Base-by-base conservation (phyloP, 2,329 filamentous ascomycete species). In the Penicillium sp. region DNA sequence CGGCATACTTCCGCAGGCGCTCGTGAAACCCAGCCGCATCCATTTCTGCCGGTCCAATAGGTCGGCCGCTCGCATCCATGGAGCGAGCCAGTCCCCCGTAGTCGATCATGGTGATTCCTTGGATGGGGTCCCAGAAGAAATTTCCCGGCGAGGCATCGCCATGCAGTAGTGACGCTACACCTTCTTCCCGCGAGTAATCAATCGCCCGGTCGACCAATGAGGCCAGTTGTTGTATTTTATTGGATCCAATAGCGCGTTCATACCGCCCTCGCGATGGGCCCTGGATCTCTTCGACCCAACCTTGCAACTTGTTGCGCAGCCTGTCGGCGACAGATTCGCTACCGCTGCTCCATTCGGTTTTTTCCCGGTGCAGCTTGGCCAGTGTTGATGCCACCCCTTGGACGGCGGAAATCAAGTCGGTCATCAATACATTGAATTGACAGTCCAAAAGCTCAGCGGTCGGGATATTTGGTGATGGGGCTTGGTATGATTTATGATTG, bases 71-170 rank as follows among this genome's bases (percentile, higher is more conserved):
- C 8, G 36, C 13, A 43, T 51, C 49, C 27, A 51, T 51, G 4
- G 49, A 51, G n/a, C 38, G 49, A 23, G 36, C 8, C 36, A 51
- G 36, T 33, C 49, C 49, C 0, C 49, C 36, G 10, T 51, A 51
- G 36, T 51, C 49, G 25, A 51, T 51, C 49, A 51, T 51, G 15
- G 49, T 51, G n/a, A 43, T 51, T n/a, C 36, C 49, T n/a, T 51
- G 36, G 29, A 29, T 17, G 3, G 36, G 36, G 15, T 43, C 25
- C 49, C 36, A 51, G 36, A 51, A 51, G 35, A 51, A 43, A 17
- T 51, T 51, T 17, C 49, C 49, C 2, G 49, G 36, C 6, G 49
- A 51, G 25, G 49, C 49, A n/a, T 51, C 49, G 4, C 36, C 36
- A 13, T 51, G 49, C 8, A 51, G 27, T 21, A 51, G 38, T 13